Percentiles rank a stretch among this genome's conserved stretches.
phyloP scores from a whole-genome alignment of 148 eudicot genomes.

The Suaeda aralocaspica region DNA sequence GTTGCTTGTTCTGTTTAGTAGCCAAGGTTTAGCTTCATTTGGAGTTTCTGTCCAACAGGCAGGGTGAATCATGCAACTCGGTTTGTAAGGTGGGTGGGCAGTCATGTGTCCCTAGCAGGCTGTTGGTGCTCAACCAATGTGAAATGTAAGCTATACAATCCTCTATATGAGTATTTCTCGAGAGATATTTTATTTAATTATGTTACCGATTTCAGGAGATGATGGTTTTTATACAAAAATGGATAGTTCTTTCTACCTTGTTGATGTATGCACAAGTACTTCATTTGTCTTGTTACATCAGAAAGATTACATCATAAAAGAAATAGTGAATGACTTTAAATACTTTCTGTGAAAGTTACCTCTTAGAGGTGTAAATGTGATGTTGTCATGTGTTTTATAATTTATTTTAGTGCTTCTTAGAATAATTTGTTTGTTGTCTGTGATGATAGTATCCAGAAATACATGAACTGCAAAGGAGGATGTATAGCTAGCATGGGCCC shows the following conservation, averaged over 20 bases:
- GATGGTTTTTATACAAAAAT: neutral
- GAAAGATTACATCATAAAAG: too few species aligned
- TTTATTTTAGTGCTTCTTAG: constrained; percentile 1
- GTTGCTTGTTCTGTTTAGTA: neutral
- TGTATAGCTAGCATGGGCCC: constrained; percentile 85
- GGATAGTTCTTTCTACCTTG: neutral
- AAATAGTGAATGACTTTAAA: neutral
- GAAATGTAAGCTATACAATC: constrained; percentile 56
- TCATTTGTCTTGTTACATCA: neutral
- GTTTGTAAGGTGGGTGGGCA: constrained; percentile 73
- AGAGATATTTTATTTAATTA: too few species aligned
- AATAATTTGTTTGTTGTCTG: constrained; percentile 4
- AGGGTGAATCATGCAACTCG: constrained; percentile 88
- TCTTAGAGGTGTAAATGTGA: neutral
- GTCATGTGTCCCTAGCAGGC: constrained; percentile 83
- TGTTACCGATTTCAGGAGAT: neutral
- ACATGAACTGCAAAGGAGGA: constrained; percentile 79
- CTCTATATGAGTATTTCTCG: neutral
- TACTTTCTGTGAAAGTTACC: neutral
- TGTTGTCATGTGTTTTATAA: neutral
- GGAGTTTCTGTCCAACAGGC: constrained; percentile 42
- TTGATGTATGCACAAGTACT: neutral
- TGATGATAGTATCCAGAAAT: constrained; percentile 64
- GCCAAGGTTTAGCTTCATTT: constrained; percentile 15
- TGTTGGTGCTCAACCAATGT: constrained; percentile 70